Base-by-base conservation (phyloP, 164 flowering plant genomes). In the Echeveria elegans region DNA sequence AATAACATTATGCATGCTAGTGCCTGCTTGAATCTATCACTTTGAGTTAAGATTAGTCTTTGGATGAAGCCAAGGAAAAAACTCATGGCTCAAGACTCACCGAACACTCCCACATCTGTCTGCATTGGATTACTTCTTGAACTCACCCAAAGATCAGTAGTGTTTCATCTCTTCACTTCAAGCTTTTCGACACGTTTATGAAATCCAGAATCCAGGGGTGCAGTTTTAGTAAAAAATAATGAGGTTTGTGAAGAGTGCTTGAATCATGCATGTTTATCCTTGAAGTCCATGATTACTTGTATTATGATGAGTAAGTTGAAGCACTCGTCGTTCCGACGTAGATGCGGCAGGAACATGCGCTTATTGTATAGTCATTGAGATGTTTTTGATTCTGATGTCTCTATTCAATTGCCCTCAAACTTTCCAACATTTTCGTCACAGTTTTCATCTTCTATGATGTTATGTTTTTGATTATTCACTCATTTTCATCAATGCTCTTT, bases 51-150 rank as follows among this genome's bases (percentile, higher is more conserved):
- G 31, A 26, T n/a, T n/a, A 53, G 31, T 53, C 60, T 53, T 53
- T 24, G 60, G 60, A 53, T 26, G 60, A 53, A 53, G 28, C 59
- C 59, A 52, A 52, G 59, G 59, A 23, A 53, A 53, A 53, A 53
- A 31, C 60, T 53, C 60, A 26, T 53, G 60, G 60, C 60, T n/a
- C 60, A 28, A 53, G 60, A 26, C 31, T 53, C 60, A 53, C 15
- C 60, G 26, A 53, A 53, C 60, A n/a, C 60, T 53, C 56, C 10
- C n/a, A n/a, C 31, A 26, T 26, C 11, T 53, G 15, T 24, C 60
- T 24, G 60, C 60, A 53, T 53, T 24, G 60, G 60, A 26, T 53
- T 11, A 30, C 60, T 6, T 23, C 56, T 26, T 12, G 11, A 8
- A 53, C 15, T 26, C 31, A 10, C 60, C 60, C 30, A 53, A 28